Conservation (phyloP, 2,329 filamentous ascomycete species). For the Parastagonospora avenae region DNA sequence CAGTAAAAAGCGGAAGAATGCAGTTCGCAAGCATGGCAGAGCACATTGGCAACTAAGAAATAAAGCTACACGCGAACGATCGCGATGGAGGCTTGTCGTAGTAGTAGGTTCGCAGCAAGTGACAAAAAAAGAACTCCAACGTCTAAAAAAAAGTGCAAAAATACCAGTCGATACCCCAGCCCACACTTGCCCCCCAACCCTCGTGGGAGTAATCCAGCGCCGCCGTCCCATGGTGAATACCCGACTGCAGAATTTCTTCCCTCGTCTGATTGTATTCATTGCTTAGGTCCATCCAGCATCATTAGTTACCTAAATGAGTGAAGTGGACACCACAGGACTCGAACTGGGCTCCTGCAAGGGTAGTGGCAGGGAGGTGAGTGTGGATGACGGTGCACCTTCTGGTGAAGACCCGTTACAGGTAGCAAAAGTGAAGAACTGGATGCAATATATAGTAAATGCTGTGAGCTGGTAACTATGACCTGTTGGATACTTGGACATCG, state of each 20-base stretch:
- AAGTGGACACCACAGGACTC: conserved; percentile 48
- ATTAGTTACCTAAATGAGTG: conserved; percentile 49
- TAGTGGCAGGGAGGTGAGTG: conserved; percentile 32
- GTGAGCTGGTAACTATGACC: too few relatives aligned
- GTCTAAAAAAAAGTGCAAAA: conserved; percentile 27
- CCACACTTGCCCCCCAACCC: conserved; percentile 43
- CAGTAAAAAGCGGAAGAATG: neutral
- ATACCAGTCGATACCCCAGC: conserved; percentile 46
- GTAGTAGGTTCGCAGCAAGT: too few relatives aligned
- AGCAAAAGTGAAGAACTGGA: conserved; percentile 1
- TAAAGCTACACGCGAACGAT: too few relatives aligned
- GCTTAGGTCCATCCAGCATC: conserved; percentile 51
- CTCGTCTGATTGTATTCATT: conserved; percentile 49
- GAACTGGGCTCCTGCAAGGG: conserved; percentile 49
- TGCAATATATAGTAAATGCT: conserved; percentile 15
- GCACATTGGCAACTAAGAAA: too few relatives aligned
- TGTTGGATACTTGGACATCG: too few relatives aligned
- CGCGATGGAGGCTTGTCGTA: too few relatives aligned
- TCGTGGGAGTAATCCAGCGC: conserved; percentile 47
- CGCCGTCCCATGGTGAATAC: conserved; percentile 50
- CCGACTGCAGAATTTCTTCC: conserved; percentile 51
- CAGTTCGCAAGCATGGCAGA: neutral
- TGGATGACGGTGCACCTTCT: conserved; percentile 45
- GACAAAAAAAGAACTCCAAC: neutral
- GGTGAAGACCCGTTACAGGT: conserved; percentile 46